phyloP scores from a whole-genome alignment of 2,329 filamentous ascomycete species.

The Cordyceps javanica region DNA sequence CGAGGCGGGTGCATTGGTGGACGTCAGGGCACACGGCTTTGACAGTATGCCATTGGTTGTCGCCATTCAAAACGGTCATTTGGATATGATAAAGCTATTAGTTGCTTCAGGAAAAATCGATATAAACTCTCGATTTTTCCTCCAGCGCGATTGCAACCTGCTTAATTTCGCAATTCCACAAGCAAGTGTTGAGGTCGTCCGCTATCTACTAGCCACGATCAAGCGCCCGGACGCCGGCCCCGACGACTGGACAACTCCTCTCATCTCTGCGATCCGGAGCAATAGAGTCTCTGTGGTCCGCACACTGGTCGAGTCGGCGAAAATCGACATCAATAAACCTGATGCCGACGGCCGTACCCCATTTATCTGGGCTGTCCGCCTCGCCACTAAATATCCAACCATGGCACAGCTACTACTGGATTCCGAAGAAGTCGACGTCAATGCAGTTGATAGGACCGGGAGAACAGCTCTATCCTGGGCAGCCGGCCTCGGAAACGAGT shows the following conservation, averaged over 20 bases:
- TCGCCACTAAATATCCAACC: too few species aligned
- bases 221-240: neutral
- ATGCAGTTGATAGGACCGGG: neutral
- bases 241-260: neutral
- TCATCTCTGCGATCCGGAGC: neutral
- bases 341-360: neutral
- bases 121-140: neutral
- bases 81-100: neutral
- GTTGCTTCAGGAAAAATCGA: neutral
- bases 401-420: neutral
- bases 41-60: neutral
- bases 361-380: neutral
- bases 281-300: neutral
- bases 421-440: neutral
- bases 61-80: neutral
- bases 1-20: neutral
- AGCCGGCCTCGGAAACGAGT: neutral
- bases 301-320: neutral
- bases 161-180: neutral
- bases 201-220: neutral
- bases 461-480: neutral
- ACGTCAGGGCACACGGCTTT: neutral
- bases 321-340: neutral
- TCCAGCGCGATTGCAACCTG: neutral
- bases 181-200: neutral